Conservation (phyloP, 768 basidiomycete genomes). For the Lentinula boryana region DNA sequence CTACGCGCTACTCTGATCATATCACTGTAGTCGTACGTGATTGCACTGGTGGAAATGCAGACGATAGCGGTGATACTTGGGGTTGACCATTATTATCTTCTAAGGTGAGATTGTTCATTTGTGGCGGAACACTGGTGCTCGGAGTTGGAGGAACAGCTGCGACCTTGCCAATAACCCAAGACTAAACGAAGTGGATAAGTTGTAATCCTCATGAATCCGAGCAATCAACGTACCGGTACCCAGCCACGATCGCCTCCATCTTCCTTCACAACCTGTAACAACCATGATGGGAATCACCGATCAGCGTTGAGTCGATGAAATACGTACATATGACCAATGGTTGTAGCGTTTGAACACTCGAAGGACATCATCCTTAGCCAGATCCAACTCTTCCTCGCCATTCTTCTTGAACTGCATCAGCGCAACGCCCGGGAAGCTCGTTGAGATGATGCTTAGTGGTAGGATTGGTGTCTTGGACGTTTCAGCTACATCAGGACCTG, state of each 20-base stretch:
- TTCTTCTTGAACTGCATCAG: slow-evolving; percentile 96
- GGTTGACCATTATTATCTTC: slow-evolving; percentile 39
- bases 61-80: slow-evolving; percentile 76
- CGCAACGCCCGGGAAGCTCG: slow-evolving; percentile 93
- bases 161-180: slow-evolving; percentile 95
- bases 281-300: slow-evolving; percentile 11
- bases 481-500: slow-evolving; percentile 27
- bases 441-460: slow-evolving; percentile 90
- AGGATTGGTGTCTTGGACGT: slow-evolving; percentile 70
- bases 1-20: neutral
- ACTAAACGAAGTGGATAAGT: slow-evolving; percentile 30
- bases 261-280: slow-evolving; percentile 80
- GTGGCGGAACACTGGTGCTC: slow-evolving; percentile 29
- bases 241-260: slow-evolving; percentile 92
- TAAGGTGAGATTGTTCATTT: slow-evolving; percentile 18
- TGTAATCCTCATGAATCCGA: neutral
- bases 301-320: neutral
- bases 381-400: slow-evolving; percentile 86
- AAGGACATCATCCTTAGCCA: slow-evolving; percentile 83
- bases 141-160: slow-evolving; percentile 39
- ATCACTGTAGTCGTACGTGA: slow-evolving; percentile 23
- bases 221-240: slow-evolving; percentile 61
- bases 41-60: slow-evolving; percentile 65
- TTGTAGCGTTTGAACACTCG: slow-evolving; percentile 98
- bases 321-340: slow-evolving; percentile 88